These are phyloP conservation scores for Leishmania arabica DNA, from an alignment of 208 protist species.

Conservation along the genomic window DNA sequence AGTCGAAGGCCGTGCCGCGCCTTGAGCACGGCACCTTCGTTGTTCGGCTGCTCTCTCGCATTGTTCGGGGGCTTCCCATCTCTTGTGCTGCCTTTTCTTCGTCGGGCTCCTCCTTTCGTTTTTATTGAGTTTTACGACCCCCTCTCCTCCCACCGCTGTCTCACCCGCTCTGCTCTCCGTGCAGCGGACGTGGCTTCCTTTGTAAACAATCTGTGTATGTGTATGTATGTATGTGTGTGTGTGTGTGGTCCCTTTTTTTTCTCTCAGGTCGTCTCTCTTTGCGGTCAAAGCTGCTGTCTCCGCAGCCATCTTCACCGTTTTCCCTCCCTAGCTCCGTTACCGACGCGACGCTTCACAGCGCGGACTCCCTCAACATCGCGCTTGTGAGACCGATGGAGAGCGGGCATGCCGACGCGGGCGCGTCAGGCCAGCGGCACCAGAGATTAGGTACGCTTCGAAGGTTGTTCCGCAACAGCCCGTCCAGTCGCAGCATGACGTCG, in stretches of 20 bases:
- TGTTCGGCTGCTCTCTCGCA: too few relatives aligned
- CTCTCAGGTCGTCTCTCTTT: constrained; percentile 1
- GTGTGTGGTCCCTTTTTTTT: neutral
- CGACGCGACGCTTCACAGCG: neutral
- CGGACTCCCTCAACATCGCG: neutral
- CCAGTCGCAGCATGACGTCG: constrained; percentile 5
- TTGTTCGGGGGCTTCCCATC: too few relatives aligned
- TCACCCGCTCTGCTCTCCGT: neutral
- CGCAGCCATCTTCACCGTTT: neutral
- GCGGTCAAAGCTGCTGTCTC: neutral
- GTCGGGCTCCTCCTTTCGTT: neutral
- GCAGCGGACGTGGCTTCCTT: neutral
- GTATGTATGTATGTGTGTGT: neutral
- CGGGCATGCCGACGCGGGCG: neutral
- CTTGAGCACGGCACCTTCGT: neutral
- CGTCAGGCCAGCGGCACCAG: neutral
- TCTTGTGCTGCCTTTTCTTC: too few relatives aligned
- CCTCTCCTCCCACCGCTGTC: neutral
- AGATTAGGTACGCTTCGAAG: constrained; percentile 18
- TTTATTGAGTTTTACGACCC: neutral
- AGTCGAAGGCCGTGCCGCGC: neutral
- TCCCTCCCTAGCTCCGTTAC: neutral
- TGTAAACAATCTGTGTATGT: neutral
- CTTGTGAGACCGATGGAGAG: neutral
- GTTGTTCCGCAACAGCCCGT: constrained; percentile 21